Conservation (phyloP, 2,329 filamentous ascomycete species). For the Alternaria solani region DNA sequence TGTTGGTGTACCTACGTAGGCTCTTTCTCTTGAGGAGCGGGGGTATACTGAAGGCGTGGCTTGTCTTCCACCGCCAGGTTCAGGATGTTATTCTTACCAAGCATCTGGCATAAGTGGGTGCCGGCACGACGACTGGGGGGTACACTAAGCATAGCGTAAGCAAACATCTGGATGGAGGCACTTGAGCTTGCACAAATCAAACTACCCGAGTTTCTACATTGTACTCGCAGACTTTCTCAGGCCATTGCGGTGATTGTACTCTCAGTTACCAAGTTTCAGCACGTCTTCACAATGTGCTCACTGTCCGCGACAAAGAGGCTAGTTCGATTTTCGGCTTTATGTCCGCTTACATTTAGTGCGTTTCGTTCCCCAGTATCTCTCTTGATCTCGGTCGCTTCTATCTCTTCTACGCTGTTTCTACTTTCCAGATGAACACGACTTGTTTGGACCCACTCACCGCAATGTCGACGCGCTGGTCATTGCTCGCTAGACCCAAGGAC, state of each 20-base stretch:
- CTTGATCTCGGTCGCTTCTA: too few species aligned
- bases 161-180: neutral
- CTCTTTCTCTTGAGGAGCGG: neutral
- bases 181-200: neutral
- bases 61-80: too few species aligned
- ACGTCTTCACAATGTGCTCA: neutral
- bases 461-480: neutral
- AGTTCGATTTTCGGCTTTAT: too few species aligned
- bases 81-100: too few species aligned
- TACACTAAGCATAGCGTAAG: neutral
- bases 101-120: too few species aligned
- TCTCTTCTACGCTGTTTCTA: too few species aligned
- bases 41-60: too few species aligned
- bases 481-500: neutral
- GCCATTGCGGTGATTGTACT: neutral
- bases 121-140: too few species aligned
- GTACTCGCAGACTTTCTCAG: too few species aligned
- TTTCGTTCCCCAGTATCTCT: too few species aligned
- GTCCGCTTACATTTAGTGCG: too few species aligned
- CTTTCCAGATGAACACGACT: neutral
- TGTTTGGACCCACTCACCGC: neutral
- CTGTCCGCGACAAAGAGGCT: too few species aligned
- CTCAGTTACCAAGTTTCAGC: neutral
- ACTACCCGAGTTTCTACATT: neutral
- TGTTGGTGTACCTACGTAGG: neutral